Evolutionary conservation across 495 filamentous ascomycete genomes (phyloP), one percentile per base, ranked within the genome.

Genomic region (Podospora pseudopauciseta): DNA sequence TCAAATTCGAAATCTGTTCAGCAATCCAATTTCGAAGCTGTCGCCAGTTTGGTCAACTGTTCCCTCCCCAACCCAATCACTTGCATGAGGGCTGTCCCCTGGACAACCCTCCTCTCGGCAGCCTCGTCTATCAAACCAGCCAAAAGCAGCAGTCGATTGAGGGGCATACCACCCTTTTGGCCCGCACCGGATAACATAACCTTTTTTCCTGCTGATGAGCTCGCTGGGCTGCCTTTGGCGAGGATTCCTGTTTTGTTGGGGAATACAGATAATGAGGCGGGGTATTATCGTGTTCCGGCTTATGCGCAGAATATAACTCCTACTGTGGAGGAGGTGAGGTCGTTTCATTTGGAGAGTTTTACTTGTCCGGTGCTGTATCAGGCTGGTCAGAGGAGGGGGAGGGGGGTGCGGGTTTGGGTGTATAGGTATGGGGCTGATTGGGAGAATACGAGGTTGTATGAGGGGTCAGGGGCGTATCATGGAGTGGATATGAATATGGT

Each of bases 401-500:
- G 67, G 65, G 9, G 68, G 65, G 9, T 71, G 67, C 74, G 77
- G 1, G 78, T 80, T 11, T 73, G 62, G 26, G 55, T 34, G 26
- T 70, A 65, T 55, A 78, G 80, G 27, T 83, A 81, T 69, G 69
- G 76, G 13, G 82, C 80, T 27, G 77, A 73, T 23, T 83, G 82
- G 30, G 77, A 80, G 67, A 84, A 81, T 68, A 77, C 71, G 20
- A 77, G 81, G 60, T 71, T 81, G 59, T 71, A 73, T 23, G 73
- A 77, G 4, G 67, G 70, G 27, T 69, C 70, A 63, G 82, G 82
- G 7, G 80, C 83, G 1, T 86, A 84, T 68, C 85, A 87, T 65
- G 84, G 81, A 5, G 71, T 72, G 19, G 84, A 87, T 23, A 30
- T 86, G 56, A 72, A 80, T 60, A 77, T 86, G 81, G 65, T 86